Evolutionary conservation across 768 basidiomycete species (phyloP).

Genomic region (Russula olivacea): DNA sequence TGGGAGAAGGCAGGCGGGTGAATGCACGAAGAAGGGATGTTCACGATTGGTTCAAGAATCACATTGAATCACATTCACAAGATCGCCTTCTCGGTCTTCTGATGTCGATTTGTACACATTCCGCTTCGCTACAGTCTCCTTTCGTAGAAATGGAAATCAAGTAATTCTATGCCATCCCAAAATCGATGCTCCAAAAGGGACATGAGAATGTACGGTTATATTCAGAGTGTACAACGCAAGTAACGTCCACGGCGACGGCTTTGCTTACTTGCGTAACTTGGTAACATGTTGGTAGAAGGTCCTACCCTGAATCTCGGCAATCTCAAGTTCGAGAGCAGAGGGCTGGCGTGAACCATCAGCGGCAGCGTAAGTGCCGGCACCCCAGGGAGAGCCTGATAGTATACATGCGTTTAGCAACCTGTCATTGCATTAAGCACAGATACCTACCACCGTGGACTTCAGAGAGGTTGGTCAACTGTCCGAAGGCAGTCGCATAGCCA

Average conservation of each 20-base stretch:
- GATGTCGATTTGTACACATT: too few species aligned
- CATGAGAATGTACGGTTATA: background rate
- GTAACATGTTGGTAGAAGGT: conserved; percentile 44
- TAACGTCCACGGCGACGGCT: background rate
- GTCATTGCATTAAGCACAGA: background rate
- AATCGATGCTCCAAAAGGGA: background rate
- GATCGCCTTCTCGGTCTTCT: too few species aligned
- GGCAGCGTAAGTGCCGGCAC: conserved; percentile 59
- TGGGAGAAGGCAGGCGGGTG: too few species aligned
- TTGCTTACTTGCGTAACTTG: conserved; percentile 28
- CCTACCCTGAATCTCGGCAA: conserved; percentile 48
- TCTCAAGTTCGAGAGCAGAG: conserved; percentile 42
- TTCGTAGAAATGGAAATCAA: background rate
- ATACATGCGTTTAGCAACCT: background rate
- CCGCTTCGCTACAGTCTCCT: too few species aligned
- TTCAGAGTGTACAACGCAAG: too few species aligned
- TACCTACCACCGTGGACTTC: conserved; percentile 56
- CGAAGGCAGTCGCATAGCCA: conserved; percentile 52
- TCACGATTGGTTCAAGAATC: too few species aligned
- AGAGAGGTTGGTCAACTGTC: conserved; percentile 37
- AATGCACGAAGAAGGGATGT: too few species aligned
- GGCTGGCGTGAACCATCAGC: conserved; percentile 45
- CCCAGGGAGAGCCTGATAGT: conserved; percentile 62
- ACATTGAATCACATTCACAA: too few species aligned
- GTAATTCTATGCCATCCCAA: background rate